These are phyloP conservation scores for Chlorella vulgaris DNA, from an alignment of 139 green algal species.

Conservation along the genomic window DNA sequence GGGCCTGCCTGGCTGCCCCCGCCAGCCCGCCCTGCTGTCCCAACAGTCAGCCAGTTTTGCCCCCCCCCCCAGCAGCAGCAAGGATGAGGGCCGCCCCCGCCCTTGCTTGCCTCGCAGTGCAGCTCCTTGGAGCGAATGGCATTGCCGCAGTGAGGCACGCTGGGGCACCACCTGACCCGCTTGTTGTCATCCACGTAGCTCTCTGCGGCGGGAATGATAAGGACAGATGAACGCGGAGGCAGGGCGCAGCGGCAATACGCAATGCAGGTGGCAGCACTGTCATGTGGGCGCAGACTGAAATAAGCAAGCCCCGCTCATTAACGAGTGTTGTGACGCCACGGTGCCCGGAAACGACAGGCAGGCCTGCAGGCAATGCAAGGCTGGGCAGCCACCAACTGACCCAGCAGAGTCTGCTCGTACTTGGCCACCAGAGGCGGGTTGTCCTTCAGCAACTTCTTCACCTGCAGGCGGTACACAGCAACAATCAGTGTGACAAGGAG, in stretches of 20 bases:
- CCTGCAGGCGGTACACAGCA: too few relatives aligned
- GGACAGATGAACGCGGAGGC: neutral
- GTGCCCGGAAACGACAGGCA: too few relatives aligned
- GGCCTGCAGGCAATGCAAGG: too few relatives aligned
- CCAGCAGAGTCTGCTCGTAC: conserved; percentile 67
- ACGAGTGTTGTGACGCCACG: too few relatives aligned
- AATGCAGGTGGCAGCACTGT: neutral
- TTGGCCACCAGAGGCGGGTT: conserved; percentile 49
- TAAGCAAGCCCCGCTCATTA: too few relatives aligned
- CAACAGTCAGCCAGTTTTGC: too few relatives aligned
- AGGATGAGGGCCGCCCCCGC: too few relatives aligned
- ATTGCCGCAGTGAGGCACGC: conserved; percentile 74
- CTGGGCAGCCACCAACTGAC: conserved; percentile 16
- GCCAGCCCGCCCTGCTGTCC: too few relatives aligned
- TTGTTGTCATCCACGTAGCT: conserved; percentile 78
- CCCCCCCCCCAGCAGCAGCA: too few relatives aligned
- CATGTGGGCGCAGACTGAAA: neutral
- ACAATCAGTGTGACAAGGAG: too few relatives aligned
- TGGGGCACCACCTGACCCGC: conserved; percentile 61
- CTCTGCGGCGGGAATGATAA: neutral
- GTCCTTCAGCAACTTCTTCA: conserved; percentile 51
- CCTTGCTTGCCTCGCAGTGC: conserved; percentile 22
- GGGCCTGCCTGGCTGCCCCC: too few relatives aligned
- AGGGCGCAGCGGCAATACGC: neutral
- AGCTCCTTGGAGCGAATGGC: conserved; percentile 44